Conservation (phyloP, 2,329 filamentous ascomycete species). For the Chaetomiaceae sp. region DNA sequence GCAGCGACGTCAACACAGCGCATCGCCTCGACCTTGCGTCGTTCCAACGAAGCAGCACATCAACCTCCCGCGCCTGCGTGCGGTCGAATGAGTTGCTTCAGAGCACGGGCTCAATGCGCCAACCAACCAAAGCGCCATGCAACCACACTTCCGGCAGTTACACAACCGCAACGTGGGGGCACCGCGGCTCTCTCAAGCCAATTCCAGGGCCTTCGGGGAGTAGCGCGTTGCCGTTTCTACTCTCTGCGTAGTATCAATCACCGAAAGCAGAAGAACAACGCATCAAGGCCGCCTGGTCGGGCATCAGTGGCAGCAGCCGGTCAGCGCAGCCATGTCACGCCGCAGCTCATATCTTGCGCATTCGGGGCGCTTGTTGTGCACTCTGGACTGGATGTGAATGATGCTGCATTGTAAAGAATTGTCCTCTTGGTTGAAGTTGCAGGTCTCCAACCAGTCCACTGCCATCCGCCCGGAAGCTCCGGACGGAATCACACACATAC, state of each 20-base stretch:
- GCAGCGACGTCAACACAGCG: too few species aligned
- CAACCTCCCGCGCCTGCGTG: neutral
- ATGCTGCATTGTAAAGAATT: neutral
- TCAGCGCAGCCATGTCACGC: neutral
- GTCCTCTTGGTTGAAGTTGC: too few species aligned
- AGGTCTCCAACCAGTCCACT: too few species aligned
- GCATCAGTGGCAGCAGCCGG: neutral
- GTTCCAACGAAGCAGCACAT: too few species aligned
- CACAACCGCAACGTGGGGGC: neutral
- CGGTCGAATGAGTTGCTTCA: too few species aligned
- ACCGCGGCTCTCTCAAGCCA: neutral
- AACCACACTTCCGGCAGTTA: neutral
- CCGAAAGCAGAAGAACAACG: too few species aligned
- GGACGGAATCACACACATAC: too few species aligned
- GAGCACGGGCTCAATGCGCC: too few species aligned
- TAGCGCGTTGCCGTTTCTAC: too few species aligned
- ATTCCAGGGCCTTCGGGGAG: neutral
- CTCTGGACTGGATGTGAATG: neutral
- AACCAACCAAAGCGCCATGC: neutral
- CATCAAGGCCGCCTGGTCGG: neutral
- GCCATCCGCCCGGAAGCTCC: too few species aligned
- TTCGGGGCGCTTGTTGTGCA: neutral
- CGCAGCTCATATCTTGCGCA: conserved; percentile 3
- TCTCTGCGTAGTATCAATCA: too few species aligned
- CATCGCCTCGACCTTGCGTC: too few species aligned